Evolutionary conservation across 257 asterid genomes (phyloP).

Genomic region (Mitragyna speciosa): DNA sequence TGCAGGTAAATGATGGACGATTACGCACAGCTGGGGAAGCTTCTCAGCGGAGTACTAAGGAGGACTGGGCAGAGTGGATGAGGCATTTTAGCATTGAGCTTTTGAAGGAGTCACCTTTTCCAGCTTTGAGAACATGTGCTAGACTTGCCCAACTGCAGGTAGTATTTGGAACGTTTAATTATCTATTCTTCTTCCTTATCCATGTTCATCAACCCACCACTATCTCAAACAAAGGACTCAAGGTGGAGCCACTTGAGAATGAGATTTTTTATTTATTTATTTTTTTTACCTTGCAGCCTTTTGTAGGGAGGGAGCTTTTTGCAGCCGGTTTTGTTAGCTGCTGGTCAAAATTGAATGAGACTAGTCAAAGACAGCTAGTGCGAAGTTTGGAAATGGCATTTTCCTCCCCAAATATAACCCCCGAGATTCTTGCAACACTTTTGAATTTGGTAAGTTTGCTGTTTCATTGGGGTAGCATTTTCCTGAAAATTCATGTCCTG

Average conservation of each 20-base stretch:
- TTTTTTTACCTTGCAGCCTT: constrained; percentile 63
- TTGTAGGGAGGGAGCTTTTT: constrained; percentile 96
- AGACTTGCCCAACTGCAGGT: constrained; percentile 98
- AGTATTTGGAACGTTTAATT: constrained; percentile 20
- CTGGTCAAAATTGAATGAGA: constrained; percentile 89
- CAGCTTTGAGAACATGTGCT: constrained; percentile 94
- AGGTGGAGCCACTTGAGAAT: neutral
- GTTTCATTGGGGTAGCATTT: constrained; percentile 17
- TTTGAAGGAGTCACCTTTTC: constrained; percentile 95
- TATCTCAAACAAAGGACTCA: neutral
- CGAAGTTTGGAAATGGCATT: constrained; percentile 98
- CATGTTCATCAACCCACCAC: neutral
- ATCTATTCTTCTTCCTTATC: constrained; percentile 14
- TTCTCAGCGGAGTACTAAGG: constrained; percentile 97
- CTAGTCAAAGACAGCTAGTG: constrained; percentile 76
- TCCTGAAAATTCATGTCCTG: neutral
- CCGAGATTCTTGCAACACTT: constrained; percentile 96
- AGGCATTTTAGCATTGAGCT: constrained; percentile 98
- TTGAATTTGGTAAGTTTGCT: constrained; percentile 72
- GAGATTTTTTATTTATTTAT: constrained; percentile 25
- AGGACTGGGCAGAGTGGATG: constrained; percentile 99
- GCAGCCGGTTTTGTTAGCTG: constrained; percentile 99
- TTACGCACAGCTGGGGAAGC: constrained; percentile 97
- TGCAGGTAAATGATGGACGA: constrained; percentile 83
- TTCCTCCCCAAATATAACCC: constrained; percentile 97